Evolutionary conservation across 805 yeast species (phyloP).

Genomic region (Candida krabiensis): DNA sequence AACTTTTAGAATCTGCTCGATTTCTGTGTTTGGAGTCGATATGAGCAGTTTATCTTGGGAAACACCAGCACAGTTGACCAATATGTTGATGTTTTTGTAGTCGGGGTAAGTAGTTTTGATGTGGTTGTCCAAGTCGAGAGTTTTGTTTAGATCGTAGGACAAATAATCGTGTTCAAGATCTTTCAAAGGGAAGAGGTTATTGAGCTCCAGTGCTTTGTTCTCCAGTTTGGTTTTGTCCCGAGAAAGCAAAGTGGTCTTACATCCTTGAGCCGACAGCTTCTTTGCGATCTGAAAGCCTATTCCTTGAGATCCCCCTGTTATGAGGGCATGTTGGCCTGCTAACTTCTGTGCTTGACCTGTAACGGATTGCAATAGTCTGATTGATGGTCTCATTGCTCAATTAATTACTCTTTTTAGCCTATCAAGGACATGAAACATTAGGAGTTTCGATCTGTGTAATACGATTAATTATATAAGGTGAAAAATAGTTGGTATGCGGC

Average conservation of each 20-base stretch:
- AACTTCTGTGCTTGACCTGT: no score
- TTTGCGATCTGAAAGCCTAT: slow-evolving; percentile 60
- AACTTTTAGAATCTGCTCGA: slow-evolving; percentile 47
- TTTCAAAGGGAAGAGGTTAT: slow-evolving; percentile 14
- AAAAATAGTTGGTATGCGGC: no score
- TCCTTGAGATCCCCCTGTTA: slow-evolving; percentile 74
- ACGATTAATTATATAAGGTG: no score
- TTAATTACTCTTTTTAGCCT: no score
- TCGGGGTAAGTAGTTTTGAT: slow-evolving; percentile 22
- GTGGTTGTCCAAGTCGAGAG: slow-evolving; percentile 11
- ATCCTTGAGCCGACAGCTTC: slow-evolving; percentile 50
- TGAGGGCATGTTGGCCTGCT: slow-evolving; percentile 37
- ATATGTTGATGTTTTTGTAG: slow-evolving; percentile 40
- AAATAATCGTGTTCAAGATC: slow-evolving; percentile 33
- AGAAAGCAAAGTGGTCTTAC: slow-evolving; percentile 50
- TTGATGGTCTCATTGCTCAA: no score
- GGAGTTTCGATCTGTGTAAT: no score
- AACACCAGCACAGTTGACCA: slow-evolving; percentile 68
- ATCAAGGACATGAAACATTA: no score
- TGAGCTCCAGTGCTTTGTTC: slow-evolving; percentile 22
- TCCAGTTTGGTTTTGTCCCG: slow-evolving; percentile 41
- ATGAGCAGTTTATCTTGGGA: slow-evolving; percentile 56
- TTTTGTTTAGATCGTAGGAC: slow-evolving; percentile 33
- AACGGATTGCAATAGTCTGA: no score
- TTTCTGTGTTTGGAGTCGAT: slow-evolving; percentile 39